phyloP scores from a whole-genome alignment of 2,329 filamentous ascomycete genomes.

The Thelonectria blattea region DNA sequence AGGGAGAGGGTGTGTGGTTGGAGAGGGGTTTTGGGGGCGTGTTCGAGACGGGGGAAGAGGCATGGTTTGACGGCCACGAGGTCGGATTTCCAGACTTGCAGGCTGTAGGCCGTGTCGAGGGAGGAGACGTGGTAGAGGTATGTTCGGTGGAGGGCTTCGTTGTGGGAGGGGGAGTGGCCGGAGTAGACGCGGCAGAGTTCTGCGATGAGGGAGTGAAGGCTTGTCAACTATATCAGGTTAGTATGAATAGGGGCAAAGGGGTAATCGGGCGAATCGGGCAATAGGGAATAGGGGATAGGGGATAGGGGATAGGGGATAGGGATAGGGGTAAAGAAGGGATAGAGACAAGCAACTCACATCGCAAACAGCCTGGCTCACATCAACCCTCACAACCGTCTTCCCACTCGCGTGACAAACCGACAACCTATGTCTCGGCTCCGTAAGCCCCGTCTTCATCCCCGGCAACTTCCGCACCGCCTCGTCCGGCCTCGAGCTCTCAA shows the following conservation, averaged over 20 bases:
- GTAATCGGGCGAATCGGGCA: too few species aligned
- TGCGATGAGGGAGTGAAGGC: conserved; percentile 53
- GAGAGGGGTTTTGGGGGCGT: conserved; percentile 30
- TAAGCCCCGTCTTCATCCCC: conserved; percentile 44
- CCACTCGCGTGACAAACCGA: conserved; percentile 54
- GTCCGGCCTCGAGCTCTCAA: conserved; percentile 50
- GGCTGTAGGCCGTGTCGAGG: conserved; percentile 42
- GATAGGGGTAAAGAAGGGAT: fast-evolving
- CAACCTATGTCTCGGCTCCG: conserved; percentile 55
- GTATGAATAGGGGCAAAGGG: conserved; percentile 15
- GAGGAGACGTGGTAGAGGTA: conserved; percentile 38
- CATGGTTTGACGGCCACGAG: conserved; percentile 50
- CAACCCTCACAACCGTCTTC: conserved; percentile 55
- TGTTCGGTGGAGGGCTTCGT: conserved; percentile 32
- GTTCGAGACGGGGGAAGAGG: conserved; percentile 51
- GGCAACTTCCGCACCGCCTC: conserved; percentile 50
- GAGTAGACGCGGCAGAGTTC: conserved; percentile 55
- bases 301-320: too few species aligned
- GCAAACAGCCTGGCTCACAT: conserved; percentile 58
- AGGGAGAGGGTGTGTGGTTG: conserved; percentile 48
- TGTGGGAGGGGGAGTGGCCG: conserved; percentile 40
- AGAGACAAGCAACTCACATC: conserved; percentile 48
- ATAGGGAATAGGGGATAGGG: too few species aligned
- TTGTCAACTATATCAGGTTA: conserved; percentile 34
- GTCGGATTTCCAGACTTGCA: conserved; percentile 54